Base-by-base conservation (phyloP, 805 yeast genomes). In the Candida chauliodis region DNA sequence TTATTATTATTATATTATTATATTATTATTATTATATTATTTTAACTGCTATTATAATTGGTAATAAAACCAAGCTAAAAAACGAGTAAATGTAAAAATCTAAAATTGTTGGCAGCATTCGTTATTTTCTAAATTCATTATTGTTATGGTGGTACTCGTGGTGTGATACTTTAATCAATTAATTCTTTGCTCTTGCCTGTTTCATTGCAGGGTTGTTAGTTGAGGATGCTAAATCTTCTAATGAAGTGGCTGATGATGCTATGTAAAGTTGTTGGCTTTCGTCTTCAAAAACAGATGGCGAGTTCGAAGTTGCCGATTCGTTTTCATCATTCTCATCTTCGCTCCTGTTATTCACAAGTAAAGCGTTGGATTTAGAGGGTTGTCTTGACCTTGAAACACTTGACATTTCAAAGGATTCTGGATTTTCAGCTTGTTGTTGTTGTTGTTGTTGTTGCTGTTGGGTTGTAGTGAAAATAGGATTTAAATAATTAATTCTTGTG, bases 211-310 rank as follows among this genome's bases (percentile, higher is more conserved):
- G 22, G 21, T 33, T 33, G n/a, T 14, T 21, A 9, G 8, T 31
- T 15, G 34, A 16, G 4, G 39, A 23, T 13, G 33, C 38, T 9
- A 38, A 34, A 28, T 65, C 71, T 30, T 64, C 71, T 37, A 62
- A 46, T 18, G 69, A 62, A 8, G 66, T 58, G 13, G 59, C 50
- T 14, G 69, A 61, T 2, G 66, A 56, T 8, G 62, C 46, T 11
- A 63, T 53, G 22, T 56, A 49, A 23, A 52, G 54, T 22, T 50
- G 42, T 15, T 51, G 58, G 18, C 48, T 47, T 16, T 52, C 63
- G 20, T 41, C 52, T 16, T 58, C 61, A 51, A 68, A 68, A 3
- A 68, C 69, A 26, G 69, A 63, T 18, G 65, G 65, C n/a, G 66
- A 48, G 10, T 65, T 59, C 38, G 66, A 58, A 25, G 65, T 51